These are phyloP conservation scores for Leishmania lainsoni DNA, from an alignment of 208 protist species.

Conservation along the genomic window DNA sequence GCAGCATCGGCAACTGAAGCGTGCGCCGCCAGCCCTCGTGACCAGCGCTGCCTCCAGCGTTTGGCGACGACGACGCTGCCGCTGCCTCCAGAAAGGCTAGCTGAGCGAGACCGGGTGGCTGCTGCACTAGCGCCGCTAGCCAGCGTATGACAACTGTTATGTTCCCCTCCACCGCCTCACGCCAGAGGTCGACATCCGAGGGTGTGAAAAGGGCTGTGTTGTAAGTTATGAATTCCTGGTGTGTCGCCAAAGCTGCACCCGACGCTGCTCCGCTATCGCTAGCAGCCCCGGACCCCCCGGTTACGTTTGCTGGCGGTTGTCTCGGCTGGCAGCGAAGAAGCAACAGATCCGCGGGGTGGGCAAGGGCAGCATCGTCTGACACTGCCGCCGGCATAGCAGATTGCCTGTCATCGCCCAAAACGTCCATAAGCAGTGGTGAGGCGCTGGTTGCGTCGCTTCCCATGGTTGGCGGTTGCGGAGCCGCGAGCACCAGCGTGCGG, in stretches of 20 bases:
- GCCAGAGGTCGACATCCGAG: constrained; percentile 62
- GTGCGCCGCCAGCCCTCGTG: constrained; percentile 60
- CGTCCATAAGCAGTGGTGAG: constrained; percentile 27
- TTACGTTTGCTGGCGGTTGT: not conserved
- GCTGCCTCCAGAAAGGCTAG: constrained; percentile 62
- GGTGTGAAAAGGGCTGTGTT: constrained; percentile 50
- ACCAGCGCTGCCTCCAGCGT: constrained; percentile 1
- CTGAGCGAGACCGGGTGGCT: constrained; percentile 71
- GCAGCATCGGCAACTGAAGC: constrained; percentile 71
- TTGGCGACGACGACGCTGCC: constrained; percentile 11
- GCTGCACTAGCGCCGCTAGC: constrained; percentile 47
- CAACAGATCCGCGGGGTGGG: constrained; percentile 59
- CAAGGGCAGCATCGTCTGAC: constrained; percentile 12
- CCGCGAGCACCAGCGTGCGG: constrained; percentile 52
- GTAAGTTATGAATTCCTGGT: constrained; percentile 59
- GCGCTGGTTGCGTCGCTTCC: not conserved
- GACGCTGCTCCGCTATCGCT: not conserved
- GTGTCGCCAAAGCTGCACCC: constrained; percentile 27
- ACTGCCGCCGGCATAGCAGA: not conserved
- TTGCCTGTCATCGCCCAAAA: constrained; percentile 14
- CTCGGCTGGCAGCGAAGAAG: constrained; percentile 42
- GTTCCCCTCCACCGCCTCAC: constrained; percentile 60
- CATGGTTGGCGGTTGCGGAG: not conserved
- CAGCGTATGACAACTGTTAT: constrained; percentile 43
- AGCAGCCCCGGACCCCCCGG: not conserved